Conservation (phyloP, 2,329 filamentous ascomycete species). For the Ceratocystis huliohia region DNA sequence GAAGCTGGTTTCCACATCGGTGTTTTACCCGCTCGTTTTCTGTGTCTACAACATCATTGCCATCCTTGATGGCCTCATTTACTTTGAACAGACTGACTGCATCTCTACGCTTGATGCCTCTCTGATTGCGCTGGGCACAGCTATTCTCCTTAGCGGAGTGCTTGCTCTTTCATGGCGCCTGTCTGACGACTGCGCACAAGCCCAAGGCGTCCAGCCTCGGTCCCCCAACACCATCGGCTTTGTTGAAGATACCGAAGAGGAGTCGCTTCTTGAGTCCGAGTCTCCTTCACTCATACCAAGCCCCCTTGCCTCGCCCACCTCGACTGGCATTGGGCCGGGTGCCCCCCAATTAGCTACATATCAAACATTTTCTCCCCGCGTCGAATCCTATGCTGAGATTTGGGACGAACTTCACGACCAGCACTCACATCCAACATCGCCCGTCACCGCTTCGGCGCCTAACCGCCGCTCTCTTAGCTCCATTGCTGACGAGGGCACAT, state of each 20-base stretch:
- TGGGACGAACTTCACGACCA: constrained; percentile 81
- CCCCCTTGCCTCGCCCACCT: constrained; percentile 28
- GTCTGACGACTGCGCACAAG: constrained; percentile 47
- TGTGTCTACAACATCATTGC: constrained; percentile 99
- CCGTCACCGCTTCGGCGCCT: constrained; percentile 25
- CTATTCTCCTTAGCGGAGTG: constrained; percentile 75
- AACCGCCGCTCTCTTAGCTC: constrained; percentile 25
- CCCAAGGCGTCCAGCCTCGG: constrained; percentile 35
- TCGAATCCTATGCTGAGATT: constrained; percentile 53
- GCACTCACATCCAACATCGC: constrained; percentile 23
- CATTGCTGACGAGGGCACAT: constrained; percentile 22
- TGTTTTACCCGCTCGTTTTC: constrained; percentile 93
- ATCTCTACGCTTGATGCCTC: constrained; percentile 64
- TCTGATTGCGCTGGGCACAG: constrained; percentile 74
- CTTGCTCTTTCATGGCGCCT: constrained; percentile 88
- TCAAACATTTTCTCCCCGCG: constrained; percentile 27
- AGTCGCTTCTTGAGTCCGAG: constrained; percentile 28
- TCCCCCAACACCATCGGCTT: constrained; percentile 70
- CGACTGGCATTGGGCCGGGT: constrained; percentile 24
- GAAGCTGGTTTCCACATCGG: constrained; percentile 87
- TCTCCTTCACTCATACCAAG: constrained; percentile 24
- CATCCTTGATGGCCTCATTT: constrained; percentile 92
- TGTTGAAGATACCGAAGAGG: constrained; percentile 53
- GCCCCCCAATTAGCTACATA: constrained; percentile 24
- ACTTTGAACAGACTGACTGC: constrained; percentile 78